Conservation (phyloP, 768 basidiomycete genomes). For the Mycena capillaripes region DNA sequence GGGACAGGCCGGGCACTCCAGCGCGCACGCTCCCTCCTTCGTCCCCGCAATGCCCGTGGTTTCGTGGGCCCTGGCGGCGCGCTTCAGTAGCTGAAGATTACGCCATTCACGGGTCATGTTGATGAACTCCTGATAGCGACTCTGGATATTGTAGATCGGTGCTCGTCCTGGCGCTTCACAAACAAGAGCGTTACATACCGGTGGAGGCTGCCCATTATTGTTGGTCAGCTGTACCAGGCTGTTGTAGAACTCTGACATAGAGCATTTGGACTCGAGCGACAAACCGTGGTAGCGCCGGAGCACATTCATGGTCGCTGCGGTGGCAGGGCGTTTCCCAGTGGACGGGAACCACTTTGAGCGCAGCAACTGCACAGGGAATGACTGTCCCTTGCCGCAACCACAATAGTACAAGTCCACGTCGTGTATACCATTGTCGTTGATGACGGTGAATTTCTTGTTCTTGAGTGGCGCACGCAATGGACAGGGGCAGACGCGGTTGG, state of each 20-base stretch:
- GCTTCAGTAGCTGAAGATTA: slow-evolving; percentile 40
- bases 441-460: slow-evolving; percentile 1
- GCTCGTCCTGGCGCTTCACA: neutral
- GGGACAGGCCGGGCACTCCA: slow-evolving; percentile 43
- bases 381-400: slow-evolving; percentile 8
- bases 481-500: neutral
- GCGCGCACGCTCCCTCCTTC: slow-evolving; percentile 31
- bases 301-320: slow-evolving; percentile 14
- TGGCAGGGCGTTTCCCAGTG: neutral
- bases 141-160: neutral
- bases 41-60: slow-evolving; percentile 31
- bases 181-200: slow-evolving; percentile 1
- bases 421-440: slow-evolving; percentile 9
- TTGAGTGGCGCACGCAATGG: neutral
- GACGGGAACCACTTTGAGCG: slow-evolving; percentile 14
- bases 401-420: slow-evolving; percentile 13
- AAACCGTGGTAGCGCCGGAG: slow-evolving; percentile 3
- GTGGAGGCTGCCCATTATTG: neutral
- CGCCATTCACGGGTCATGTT: slow-evolving; percentile 35
- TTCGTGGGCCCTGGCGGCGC: slow-evolving; percentile 35
- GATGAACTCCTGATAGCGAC: slow-evolving; percentile 37
- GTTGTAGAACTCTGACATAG: slow-evolving; percentile 14
- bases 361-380: neutral
- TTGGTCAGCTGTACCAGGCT: slow-evolving; percentile 5
- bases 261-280: slow-evolving; percentile 20